These are phyloP conservation scores for Aspergillus sclerotialis DNA, from an alignment of 2,329 filamentous ascomycete genomes.

Conservation along the genomic window DNA sequence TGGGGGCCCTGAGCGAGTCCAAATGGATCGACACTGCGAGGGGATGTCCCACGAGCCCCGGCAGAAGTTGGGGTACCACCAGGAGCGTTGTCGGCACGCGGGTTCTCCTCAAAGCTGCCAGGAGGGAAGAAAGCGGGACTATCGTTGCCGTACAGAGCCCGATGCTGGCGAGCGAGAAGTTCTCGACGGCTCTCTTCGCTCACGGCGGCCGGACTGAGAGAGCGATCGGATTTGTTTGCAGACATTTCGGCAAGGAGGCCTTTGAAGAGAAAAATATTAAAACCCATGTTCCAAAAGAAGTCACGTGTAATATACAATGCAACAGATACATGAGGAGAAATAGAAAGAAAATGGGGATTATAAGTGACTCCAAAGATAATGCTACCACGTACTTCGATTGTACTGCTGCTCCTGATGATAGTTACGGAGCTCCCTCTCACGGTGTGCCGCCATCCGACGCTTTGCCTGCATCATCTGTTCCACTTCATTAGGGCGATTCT, in stretches of 20 bases:
- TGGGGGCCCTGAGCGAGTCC: conserved; percentile 44
- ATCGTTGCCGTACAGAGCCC: conserved; percentile 78
- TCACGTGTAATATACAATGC: conserved; percentile 38
- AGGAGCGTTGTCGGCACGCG: conserved; percentile 60
- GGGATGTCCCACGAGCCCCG: conserved; percentile 65
- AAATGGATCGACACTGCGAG: conserved; percentile 69
- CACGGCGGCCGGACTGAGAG: conserved; percentile 77
- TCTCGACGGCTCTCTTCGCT: conserved; percentile 95
- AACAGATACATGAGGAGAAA: conserved; percentile 26
- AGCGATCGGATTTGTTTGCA: conserved; percentile 73
- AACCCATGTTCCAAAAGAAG: conserved; percentile 31
- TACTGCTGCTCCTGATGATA: conserved; percentile 99
- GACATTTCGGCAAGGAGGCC: conserved; percentile 62
- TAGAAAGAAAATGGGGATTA: conserved; percentile 30
- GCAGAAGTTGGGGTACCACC: conserved; percentile 54
- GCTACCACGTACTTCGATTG: conserved; percentile 75
- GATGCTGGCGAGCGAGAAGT: conserved; percentile 90
- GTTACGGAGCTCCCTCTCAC: conserved; percentile 97
- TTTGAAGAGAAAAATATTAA: conserved; percentile 39
- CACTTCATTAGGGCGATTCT: conserved; percentile 79
- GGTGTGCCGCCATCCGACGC: conserved; percentile 97
- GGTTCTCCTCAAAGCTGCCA: conserved; percentile 61
- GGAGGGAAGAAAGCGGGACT: conserved; percentile 61
- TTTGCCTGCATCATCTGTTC: conserved; percentile 99
- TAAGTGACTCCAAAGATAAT: conserved; percentile 23